Evolutionary conservation across 73 alveolate species (phyloP).

Genomic region (Paramecium tetraurelia): DNA sequence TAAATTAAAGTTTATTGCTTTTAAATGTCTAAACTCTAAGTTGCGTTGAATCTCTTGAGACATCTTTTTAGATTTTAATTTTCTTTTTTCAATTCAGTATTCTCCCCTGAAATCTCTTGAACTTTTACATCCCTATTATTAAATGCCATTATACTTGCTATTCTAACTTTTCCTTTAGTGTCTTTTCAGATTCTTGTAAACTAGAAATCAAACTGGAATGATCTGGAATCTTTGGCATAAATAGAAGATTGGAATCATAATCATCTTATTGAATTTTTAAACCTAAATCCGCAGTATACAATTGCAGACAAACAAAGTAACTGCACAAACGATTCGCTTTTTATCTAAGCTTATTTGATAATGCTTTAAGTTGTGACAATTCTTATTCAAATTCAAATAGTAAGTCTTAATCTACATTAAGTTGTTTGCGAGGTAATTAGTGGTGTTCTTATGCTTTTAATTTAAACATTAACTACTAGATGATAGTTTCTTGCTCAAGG

Average conservation of each 20-base stretch:
- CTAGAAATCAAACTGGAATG: not conserved
- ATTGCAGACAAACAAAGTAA: not conserved
- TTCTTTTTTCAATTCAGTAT: not conserved
- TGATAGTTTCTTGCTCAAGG: not conserved
- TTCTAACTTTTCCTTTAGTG: not conserved
- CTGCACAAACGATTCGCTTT: not conserved
- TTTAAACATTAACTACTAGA: not conserved
- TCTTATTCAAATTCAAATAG: not conserved
- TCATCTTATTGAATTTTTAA: conserved; percentile 32
- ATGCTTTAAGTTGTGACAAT: not conserved
- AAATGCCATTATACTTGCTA: not conserved
- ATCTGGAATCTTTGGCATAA: conserved; percentile 22
- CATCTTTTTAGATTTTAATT: not conserved
- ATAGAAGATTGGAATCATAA: not conserved
- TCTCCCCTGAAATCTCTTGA: not conserved
- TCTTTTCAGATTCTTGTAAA: not conserved
- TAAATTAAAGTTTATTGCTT: not conserved
- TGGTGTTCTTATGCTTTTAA: not conserved
- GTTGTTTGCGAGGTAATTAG: not conserved
- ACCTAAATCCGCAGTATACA: conserved; percentile 12
- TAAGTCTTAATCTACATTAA: not conserved
- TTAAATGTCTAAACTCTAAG: not conserved
- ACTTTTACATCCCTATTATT: not conserved
- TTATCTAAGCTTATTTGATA: not conserved
- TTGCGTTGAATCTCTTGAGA: not conserved